Conservation (phyloP, 345 rosid species). For the Melaleuca alternifolia region DNA sequence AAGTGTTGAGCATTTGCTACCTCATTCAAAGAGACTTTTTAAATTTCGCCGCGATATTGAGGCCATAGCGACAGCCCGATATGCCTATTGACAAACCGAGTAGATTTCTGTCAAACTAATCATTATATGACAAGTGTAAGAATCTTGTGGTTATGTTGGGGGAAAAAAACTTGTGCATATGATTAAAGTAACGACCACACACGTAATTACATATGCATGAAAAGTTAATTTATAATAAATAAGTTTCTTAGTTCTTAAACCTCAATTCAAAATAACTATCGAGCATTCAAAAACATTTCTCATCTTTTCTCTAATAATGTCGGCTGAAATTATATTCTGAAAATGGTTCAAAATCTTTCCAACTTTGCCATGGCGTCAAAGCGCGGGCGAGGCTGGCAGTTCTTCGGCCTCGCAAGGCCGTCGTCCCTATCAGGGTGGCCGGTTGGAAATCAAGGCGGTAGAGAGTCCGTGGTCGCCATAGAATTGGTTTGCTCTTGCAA, state of each 20-base stretch:
- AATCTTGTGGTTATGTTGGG: too few relatives aligned
- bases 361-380: too few relatives aligned
- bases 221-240: not conserved
- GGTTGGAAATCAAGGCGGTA: not conserved
- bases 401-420: not conserved
- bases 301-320: not conserved
- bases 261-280: rapidly evolving
- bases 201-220: not conserved
- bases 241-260: not conserved
- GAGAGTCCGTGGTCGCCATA: rapidly evolving
- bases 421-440: rapidly evolving
- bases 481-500: not conserved
- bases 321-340: not conserved
- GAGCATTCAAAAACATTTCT: not conserved
- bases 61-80: too few relatives aligned
- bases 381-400: not conserved
- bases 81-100: too few relatives aligned
- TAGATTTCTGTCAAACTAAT: too few relatives aligned
- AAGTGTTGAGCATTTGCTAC: too few relatives aligned
- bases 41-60: too few relatives aligned
- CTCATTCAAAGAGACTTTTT: too few relatives aligned
- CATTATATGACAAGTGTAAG: too few relatives aligned
- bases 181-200: not conserved
- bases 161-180: not conserved
- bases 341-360: not conserved